A percentile compares a stretch with the other conserved stretches of the same genome.
Evolutionary conservation across 257 asterid species (phyloP).

Genomic region (Ballota nigra): DNA sequence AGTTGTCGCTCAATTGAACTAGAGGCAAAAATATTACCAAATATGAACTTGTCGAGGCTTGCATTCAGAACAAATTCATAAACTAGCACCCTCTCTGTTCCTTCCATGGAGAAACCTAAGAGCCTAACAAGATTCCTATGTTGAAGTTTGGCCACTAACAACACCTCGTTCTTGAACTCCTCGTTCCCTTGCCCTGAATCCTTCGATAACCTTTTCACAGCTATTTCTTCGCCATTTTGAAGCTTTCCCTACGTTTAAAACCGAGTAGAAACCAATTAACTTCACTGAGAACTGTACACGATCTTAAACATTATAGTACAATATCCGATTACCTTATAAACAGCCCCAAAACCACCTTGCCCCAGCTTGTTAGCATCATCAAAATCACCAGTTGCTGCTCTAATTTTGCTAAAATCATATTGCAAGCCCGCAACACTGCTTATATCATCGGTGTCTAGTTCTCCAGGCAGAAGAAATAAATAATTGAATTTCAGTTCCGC

Average conservation of each 20-base stretch:
- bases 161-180: conserved; percentile 40
- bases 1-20: background rate
- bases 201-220: conserved; percentile 34
- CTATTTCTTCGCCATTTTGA: conserved; percentile 22
- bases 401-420: conserved; percentile 27
- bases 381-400: conserved; percentile 35
- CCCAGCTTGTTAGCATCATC: conserved; percentile 30
- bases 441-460: conserved; percentile 10
- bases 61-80: conserved; percentile 31
- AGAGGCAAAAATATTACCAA: conserved; percentile 20
- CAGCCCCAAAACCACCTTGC: conserved; percentile 41
- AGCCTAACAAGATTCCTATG: conserved; percentile 36
- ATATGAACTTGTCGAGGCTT: conserved; percentile 33
- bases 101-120: conserved; percentile 29
- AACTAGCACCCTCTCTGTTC: conserved; percentile 22
- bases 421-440: conserved; percentile 23
- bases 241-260: conserved; percentile 27
- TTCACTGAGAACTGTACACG: background rate
- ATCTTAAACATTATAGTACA: background rate
- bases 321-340: conserved; percentile 27
- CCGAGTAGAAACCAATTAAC: background rate
- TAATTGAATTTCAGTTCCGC: background rate
- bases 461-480: conserved; percentile 2
- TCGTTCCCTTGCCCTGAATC: conserved; percentile 31
- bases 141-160: conserved; percentile 31